Conservation (phyloP, 352 stramenopile genomes). For the Thalassiosira livingstoniorum region DNA sequence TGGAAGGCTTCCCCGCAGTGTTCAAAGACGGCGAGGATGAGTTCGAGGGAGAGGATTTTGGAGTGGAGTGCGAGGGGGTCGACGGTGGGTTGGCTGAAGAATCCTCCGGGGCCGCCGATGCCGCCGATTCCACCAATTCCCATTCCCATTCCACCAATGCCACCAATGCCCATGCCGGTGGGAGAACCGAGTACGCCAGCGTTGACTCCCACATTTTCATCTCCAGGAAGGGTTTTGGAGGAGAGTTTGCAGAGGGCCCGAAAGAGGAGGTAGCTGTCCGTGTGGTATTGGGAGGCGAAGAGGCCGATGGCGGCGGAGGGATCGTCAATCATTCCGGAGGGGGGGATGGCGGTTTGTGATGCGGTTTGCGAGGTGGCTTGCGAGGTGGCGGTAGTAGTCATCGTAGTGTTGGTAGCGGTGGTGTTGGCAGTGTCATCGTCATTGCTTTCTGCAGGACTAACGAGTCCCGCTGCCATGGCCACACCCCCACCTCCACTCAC, state of each 20-base stretch:
- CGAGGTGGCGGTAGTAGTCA: conserved; percentile 22
- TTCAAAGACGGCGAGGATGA: conserved; percentile 97
- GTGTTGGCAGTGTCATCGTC: conserved; percentile 29
- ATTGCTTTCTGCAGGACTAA: conserved; percentile 19
- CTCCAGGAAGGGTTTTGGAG: conserved; percentile 89
- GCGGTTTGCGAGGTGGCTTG: neutral
- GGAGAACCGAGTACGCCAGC: neutral
- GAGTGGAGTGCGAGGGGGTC: conserved; percentile 95
- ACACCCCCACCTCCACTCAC: neutral
- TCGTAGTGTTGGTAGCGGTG: conserved; percentile 30
- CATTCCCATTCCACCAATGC: neutral
- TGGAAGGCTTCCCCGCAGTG: conserved; percentile 95
- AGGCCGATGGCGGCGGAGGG: conserved; percentile 21
- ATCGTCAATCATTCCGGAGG: neutral
- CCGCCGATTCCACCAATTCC: conserved; percentile 4
- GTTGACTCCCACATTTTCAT: conserved; percentile 64
- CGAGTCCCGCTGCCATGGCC: neutral
- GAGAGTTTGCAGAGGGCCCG: conserved; percentile 95
- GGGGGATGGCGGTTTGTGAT: neutral
- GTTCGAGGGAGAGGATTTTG: conserved; percentile 97
- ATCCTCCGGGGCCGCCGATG: conserved; percentile 20
- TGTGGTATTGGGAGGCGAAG: conserved; percentile 96
- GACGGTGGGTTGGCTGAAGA: conserved; percentile 64
- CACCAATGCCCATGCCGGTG: neutral
- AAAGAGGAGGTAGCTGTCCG: conserved; percentile 98